Evolutionary conservation across 192 early-diverging fungal species (phyloP).

Genomic region (Gamsiella multidivaricata): DNA sequence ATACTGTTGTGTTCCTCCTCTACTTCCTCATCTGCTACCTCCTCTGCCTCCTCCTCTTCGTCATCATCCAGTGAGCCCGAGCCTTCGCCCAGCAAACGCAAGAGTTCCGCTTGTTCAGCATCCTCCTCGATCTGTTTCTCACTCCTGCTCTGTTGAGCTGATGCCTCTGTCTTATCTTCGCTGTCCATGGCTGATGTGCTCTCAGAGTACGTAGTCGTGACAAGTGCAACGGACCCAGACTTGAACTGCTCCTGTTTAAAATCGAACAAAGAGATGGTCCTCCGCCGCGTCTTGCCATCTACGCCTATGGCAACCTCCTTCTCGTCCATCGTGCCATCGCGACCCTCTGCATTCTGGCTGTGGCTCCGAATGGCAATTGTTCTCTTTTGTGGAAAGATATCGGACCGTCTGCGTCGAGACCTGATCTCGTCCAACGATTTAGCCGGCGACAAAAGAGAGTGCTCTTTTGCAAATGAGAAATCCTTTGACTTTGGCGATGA

Average conservation of each 20-base stretch:
- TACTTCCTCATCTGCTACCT: background rate
- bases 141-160: background rate
- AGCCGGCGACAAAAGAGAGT: background rate
- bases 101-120: constrained; percentile 18
- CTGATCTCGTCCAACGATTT: constrained; percentile 7
- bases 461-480: constrained; percentile 9
- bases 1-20: background rate
- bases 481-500: constrained; percentile 20
- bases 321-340: background rate
- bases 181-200: background rate
- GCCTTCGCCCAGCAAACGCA: constrained; percentile 26
- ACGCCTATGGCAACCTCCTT: background rate
- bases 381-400: constrained; percentile 23
- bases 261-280: constrained; percentile 21
- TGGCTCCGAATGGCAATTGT: constrained; percentile 11
- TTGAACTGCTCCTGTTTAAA: background rate
- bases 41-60: background rate
- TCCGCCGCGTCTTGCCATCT: background rate
- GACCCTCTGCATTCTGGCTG: constrained; percentile 2
- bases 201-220: background rate
- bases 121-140: constrained; percentile 1
- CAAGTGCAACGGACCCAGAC: background rate
- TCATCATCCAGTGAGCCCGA: background rate
- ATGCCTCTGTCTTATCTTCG: background rate
- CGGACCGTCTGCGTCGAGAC: constrained; percentile 8